Conservation (phyloP, 371 early-diverging fungal genomes). For the Mortierella sp. region DNA sequence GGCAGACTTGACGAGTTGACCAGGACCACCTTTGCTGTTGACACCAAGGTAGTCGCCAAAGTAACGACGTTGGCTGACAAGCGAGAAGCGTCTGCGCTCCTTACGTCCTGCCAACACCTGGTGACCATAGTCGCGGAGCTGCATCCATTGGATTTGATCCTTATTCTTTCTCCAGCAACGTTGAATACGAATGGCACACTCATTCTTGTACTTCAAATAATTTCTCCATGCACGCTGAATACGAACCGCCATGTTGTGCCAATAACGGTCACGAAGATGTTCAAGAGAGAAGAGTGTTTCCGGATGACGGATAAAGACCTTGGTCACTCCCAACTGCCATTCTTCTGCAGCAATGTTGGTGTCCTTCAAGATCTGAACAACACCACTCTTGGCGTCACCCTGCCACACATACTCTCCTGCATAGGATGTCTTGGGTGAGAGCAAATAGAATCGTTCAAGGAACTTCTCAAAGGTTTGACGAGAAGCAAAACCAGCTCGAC, state of each 20-base stretch:
- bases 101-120: conserved; percentile 90
- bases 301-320: conserved; percentile 95
- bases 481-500: conserved; percentile 97
- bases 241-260: conserved; percentile 95
- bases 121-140: conserved; percentile 93
- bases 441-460: conserved; percentile 82
- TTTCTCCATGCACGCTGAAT: conserved; percentile 94
- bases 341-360: conserved; percentile 87
- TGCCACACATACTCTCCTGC: conserved; percentile 91
- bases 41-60: conserved; percentile 93
- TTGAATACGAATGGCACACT: conserved; percentile 82
- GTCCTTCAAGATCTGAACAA: conserved; percentile 84
- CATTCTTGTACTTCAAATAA: conserved; percentile 78
- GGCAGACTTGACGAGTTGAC: conserved; percentile 71
- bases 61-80: conserved; percentile 87
- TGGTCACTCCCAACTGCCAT: conserved; percentile 96
- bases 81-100: conserved; percentile 89
- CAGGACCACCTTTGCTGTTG: conserved; percentile 71
- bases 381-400: conserved; percentile 78
- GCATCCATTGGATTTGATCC: conserved; percentile 88
- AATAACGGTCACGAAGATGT: conserved; percentile 93
- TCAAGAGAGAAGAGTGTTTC: conserved; percentile 96
- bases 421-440: conserved; percentile 83
- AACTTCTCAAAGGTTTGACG: conserved; percentile 93
- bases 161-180: conserved; percentile 90